Percentiles rank a stretch among this genome's conserved stretches.
These are phyloP conservation scores for Kwoniella shandongensis DNA, from an alignment of 768 basidiomycete genomes.

Conservation along the genomic window DNA sequence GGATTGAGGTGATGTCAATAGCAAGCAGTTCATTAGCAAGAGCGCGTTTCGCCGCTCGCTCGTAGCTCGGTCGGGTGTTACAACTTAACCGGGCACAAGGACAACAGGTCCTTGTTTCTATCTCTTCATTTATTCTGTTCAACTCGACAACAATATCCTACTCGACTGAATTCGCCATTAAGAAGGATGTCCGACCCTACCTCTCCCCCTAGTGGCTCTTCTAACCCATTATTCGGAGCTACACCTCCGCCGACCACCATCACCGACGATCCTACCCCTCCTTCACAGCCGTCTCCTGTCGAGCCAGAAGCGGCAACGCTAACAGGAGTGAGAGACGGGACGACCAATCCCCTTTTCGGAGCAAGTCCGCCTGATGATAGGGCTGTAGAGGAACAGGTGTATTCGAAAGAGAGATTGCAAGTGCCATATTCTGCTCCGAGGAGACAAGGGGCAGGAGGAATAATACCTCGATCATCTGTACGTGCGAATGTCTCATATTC, in stretches of 20 bases:
- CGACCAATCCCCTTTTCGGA: constrained; percentile 18
- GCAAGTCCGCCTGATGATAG: constrained; percentile 13
- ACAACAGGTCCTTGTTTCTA: not conserved
- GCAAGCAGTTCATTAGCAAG: too few relatives aligned
- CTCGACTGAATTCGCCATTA: too few relatives aligned
- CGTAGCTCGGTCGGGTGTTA: not conserved
- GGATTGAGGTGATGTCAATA: too few relatives aligned
- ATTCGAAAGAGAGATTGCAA: too few relatives aligned
- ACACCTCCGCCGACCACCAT: constrained; percentile 10
- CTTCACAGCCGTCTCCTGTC: not conserved
- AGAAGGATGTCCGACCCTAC: constrained; percentile 11
- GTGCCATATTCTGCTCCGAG: too few relatives aligned
- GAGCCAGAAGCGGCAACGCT: not conserved
- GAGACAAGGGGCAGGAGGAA: too few relatives aligned
- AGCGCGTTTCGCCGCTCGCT: too few relatives aligned
- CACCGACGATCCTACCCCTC: not conserved
- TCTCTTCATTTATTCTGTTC: not conserved
- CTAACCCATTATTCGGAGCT: constrained; percentile 39
- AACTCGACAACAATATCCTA: too few relatives aligned
- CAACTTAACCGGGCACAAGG: constrained; percentile 4
- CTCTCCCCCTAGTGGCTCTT: too few relatives aligned
- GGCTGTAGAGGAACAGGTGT: too few relatives aligned
- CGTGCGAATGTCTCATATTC: too few relatives aligned
- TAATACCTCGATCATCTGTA: too few relatives aligned
- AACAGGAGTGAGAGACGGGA: not conserved